Evolutionary conservation across 306 rosid species (phyloP).

Genomic region (Sesbania bispinosa): DNA sequence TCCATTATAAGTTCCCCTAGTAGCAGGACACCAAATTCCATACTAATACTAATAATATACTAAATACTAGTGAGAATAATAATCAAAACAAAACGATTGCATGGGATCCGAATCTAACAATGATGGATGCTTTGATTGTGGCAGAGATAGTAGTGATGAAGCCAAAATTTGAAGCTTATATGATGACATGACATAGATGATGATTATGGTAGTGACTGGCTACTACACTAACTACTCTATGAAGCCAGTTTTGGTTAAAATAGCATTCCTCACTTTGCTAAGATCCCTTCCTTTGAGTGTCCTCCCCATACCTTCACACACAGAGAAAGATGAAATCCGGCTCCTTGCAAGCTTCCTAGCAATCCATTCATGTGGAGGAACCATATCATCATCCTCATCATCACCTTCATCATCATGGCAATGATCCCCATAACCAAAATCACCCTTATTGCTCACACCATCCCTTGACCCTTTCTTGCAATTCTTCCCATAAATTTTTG

Average conservation of each 20-base stretch:
- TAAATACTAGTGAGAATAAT: background rate
- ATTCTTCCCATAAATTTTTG: slow-evolving; percentile 69
- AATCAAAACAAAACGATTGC: slow-evolving; percentile 11
- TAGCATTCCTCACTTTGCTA: slow-evolving; percentile 80
- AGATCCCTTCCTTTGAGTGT: slow-evolving; percentile 96
- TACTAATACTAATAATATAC: background rate
- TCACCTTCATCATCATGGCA: background rate
- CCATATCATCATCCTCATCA: slow-evolving; percentile 49
- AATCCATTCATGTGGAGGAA: slow-evolving; percentile 96
- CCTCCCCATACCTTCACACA: slow-evolving; percentile 90
- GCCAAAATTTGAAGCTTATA: slow-evolving; percentile 24
- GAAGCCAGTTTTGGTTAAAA: slow-evolving; percentile 90
- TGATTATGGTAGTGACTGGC: background rate
- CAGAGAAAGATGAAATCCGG: slow-evolving; percentile 88
- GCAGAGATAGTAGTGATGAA: background rate
- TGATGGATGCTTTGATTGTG: background rate
- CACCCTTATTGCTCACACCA: background rate
- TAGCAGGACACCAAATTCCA: background rate
- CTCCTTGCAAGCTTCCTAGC: slow-evolving; percentile 85
- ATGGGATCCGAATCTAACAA: slow-evolving; percentile 17
- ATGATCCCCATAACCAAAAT: background rate
- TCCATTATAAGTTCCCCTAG: background rate
- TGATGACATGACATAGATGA: background rate
- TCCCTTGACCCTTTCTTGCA: slow-evolving; percentile 22
- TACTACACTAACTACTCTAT: slow-evolving; percentile 49